A percentile compares a stretch with the other conserved stretches of the same genome.
These are phyloP conservation scores for Podaxis carcinomalis DNA, from an alignment of 768 basidiomycete species.

Conservation along the genomic window DNA sequence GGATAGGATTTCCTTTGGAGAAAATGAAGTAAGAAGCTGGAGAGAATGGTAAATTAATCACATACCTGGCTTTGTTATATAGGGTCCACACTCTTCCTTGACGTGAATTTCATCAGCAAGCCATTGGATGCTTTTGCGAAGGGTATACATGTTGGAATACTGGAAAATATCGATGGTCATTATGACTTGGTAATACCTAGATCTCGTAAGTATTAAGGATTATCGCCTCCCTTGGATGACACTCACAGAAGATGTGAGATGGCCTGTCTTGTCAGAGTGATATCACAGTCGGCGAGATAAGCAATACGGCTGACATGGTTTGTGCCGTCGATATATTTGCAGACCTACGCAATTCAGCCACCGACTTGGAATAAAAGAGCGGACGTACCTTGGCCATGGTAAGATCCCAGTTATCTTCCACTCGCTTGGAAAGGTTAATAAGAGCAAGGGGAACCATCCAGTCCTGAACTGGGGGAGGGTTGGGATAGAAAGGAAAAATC, in stretches of 20 bases:
- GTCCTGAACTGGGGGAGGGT: slow-evolving; percentile 83
- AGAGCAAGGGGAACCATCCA: slow-evolving; percentile 96
- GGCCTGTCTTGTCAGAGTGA: slow-evolving; percentile 76
- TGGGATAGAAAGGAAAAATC: slow-evolving; percentile 95
- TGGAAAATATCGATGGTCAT: slow-evolving; percentile 98
- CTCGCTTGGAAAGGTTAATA: slow-evolving; percentile 74
- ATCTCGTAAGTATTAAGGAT: not conserved
- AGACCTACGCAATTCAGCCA: slow-evolving; percentile 43
- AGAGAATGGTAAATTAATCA: not conserved
- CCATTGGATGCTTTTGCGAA: slow-evolving; percentile 83
- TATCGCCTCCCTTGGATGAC: not conserved
- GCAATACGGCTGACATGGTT: slow-evolving; percentile 92
- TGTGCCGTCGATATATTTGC: slow-evolving; percentile 81
- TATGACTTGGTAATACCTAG: slow-evolving; percentile 91
- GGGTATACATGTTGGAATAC: slow-evolving; percentile 95
- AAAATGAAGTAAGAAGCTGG: slow-evolving; percentile 2
- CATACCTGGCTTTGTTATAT: slow-evolving; percentile 76
- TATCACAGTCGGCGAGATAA: slow-evolving; percentile 84
- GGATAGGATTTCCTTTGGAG: slow-evolving; percentile 47
- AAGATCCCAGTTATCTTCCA: slow-evolving; percentile 94
- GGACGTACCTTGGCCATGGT: slow-evolving; percentile 75
- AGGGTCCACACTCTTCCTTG: slow-evolving; percentile 86
- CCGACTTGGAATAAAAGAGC: not conserved
- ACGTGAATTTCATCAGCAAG: slow-evolving; percentile 83
- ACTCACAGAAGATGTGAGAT: slow-evolving; percentile 89